phyloP scores from a whole-genome alignment of 2,329 filamentous ascomycete genomes.

The Neophaeococcomyces mojaviensis region DNA sequence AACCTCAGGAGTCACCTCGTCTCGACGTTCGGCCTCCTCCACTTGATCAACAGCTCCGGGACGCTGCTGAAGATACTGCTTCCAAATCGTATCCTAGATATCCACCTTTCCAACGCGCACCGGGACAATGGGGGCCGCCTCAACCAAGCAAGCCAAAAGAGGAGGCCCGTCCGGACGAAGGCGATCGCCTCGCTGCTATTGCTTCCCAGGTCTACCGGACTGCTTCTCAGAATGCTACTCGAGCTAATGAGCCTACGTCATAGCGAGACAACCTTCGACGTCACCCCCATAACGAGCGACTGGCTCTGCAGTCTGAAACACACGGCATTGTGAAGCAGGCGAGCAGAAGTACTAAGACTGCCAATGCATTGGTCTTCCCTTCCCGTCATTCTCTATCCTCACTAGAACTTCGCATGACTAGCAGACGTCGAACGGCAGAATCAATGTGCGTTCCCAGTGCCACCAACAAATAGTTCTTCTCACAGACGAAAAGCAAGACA shows the following conservation, averaged over 20 bases:
- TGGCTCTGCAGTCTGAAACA: too few relatives aligned
- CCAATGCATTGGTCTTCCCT: too few relatives aligned
- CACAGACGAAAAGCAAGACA: too few relatives aligned
- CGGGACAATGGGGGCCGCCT: background rate
- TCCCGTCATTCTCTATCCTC: too few relatives aligned
- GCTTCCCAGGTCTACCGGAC: conserved; percentile 22
- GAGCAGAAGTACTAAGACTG: too few relatives aligned
- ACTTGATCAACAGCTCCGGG: conserved; percentile 17
- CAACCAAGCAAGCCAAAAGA: conserved; percentile 27
- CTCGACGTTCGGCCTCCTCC: conserved; percentile 22
- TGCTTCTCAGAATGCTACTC: conserved; percentile 17
- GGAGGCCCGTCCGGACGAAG: conserved; percentile 39
- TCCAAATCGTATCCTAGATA: background rate
- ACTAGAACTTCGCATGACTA: too few relatives aligned
- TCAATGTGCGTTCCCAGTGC: too few relatives aligned
- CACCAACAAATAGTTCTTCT: too few relatives aligned
- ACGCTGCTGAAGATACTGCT: conserved; percentile 12
- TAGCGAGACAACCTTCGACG: background rate
- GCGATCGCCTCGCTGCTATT: conserved; percentile 30
- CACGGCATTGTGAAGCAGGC: too few relatives aligned
- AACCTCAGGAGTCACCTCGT: conserved; percentile 10
- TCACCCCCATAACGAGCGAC: too few relatives aligned
- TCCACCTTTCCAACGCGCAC: conserved; percentile 6
- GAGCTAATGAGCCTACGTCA: background rate
- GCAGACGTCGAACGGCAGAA: too few relatives aligned